phyloP scores from a whole-genome alignment of 768 basidiomycete genomes.

The Mycena indigotica region DNA sequence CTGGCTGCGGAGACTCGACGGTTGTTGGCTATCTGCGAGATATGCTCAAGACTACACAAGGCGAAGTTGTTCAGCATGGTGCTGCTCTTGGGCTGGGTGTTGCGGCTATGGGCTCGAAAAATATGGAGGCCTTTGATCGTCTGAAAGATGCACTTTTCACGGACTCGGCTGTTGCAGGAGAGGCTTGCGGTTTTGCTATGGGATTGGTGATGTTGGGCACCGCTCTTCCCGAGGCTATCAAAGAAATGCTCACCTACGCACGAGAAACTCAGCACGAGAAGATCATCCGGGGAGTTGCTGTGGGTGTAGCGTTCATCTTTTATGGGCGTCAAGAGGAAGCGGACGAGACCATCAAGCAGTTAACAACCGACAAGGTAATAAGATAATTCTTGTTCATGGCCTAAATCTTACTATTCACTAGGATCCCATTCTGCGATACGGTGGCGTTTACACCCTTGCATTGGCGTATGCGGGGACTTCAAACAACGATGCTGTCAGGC shows the following conservation, averaged over 20 bases:
- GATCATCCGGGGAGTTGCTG: constrained; percentile 93
- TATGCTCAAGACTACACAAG: constrained; percentile 70
- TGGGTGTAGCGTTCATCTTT: constrained; percentile 90
- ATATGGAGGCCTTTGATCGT: constrained; percentile 87
- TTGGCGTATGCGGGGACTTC: constrained; percentile 96
- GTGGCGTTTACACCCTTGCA: constrained; percentile 95
- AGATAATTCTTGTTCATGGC: background rate
- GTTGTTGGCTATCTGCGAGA: constrained; percentile 76
- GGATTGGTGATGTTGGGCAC: constrained; percentile 98
- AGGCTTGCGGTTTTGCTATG: constrained; percentile 97
- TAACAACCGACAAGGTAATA: constrained; percentile 84
- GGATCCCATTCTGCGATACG: constrained; percentile 97
- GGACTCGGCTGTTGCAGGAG: constrained; percentile 95
- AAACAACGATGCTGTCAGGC: constrained; percentile 90
- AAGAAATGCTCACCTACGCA: constrained; percentile 96
- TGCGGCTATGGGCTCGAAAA: constrained; percentile 91
- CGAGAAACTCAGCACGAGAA: constrained; percentile 99
- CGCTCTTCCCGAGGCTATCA: constrained; percentile 72
- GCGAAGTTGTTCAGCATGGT: constrained; percentile 94
- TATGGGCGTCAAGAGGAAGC: constrained; percentile 94
- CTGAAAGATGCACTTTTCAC: constrained; percentile 86
- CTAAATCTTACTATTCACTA: constrained; percentile 32
- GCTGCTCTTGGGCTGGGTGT: constrained; percentile 97
- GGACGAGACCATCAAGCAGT: constrained; percentile 72
- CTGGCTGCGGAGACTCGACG: constrained; percentile 80